Evolutionary conservation across 768 basidiomycete species (phyloP), one percentile per base, ranked within the genome.

Genomic region (Mycena rosella): DNA sequence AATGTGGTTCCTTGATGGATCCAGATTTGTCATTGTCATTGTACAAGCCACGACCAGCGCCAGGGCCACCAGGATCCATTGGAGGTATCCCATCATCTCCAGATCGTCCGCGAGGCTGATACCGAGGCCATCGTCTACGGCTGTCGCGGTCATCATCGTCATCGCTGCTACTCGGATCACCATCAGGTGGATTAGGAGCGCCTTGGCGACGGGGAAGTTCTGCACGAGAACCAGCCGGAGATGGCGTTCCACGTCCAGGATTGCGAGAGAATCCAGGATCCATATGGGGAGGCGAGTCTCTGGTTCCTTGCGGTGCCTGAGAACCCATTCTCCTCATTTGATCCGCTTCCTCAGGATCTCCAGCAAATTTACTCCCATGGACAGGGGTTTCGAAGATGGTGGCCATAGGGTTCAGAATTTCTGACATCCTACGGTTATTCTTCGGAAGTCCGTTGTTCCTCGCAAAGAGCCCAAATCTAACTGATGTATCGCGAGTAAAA

Each of bases 1-100:
- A 79, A 20, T 78, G 76, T 4, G 74, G 67, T 42, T 73, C 66
- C 11, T n/a, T n/a, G n/a, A n/a, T n/a, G n/a, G n/a, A n/a, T n/a
- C n/a, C n/a, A n/a, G n/a, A n/a, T n/a, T n/a, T n/a, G n/a, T n/a
- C n/a, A n/a, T n/a, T n/a, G n/a, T n/a, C n/a, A n/a, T n/a, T n/a
- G n/a, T n/a, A n/a, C n/a, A n/a, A n/a, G n/a, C n/a, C n/a, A n/a
- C n/a, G n/a, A n/a, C n/a, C n/a, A n/a, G n/a, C n/a, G n/a, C n/a
- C n/a, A n/a, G n/a, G n/a, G n/a, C n/a, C n/a, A n/a, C n/a, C n/a
- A n/a, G n/a, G n/a, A n/a, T n/a, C n/a, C n/a, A n/a, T 54, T 54
- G 34, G 10, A 5, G 38, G 27, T 26, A 15, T 20, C 52, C 30
- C 5, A n/a, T n/a, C n/a, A n/a, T n/a, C n/a, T n/a, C n/a, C n/a